Evolutionary conservation across 208 protist species (phyloP), one percentile per base, ranked within the genome.

Genomic region (Acanthamoeba royreba): DNA sequence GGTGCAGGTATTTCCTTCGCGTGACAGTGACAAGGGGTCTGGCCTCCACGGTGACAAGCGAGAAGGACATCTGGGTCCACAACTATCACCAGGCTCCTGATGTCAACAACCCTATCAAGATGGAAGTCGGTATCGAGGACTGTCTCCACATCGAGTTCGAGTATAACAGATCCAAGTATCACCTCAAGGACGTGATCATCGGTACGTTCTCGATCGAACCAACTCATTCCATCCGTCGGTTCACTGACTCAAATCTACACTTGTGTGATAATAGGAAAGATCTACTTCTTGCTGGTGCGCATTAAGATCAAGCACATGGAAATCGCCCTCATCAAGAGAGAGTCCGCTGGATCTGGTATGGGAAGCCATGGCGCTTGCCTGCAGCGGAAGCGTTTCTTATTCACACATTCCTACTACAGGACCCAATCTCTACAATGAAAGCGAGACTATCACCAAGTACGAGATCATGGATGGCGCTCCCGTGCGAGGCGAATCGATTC

Each of bases 401-500:
- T 42, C 8, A 42, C 31, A 58, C 38, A 1, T 43, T 38, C 4
- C 17, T 42, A 40, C 46, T 77, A 31, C 38, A 93, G 96, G 97
- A 43, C 89, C 97, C 8, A 96, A 96, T 42, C 58, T 97, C 22
- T 98, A 98, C 93, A 98, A 97, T 89, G 98, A 99, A 81, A 98
- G 43, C 63, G 97, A 98, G 74, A 98, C 97, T 38, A 92, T 99
- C 43, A 97, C 98, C 19, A 98, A 98, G 90, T 98, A 97, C 86
- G 98, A 99, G 95, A 98, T 98, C 93, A 98, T 99, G 98, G 98
- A 99, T 94, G 98, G 98, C 85, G 96, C 97, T 2, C 98, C 98
- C 38, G 98, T 98, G 5, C 95, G 96, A 43, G 97, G 97, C 79
- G 98, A 98, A 93, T 97, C 96, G 25, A 97, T 98, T 55, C 98